Evolutionary conservation across 495 filamentous ascomycete species (phyloP).

Genomic region (Aspergillus sclerotioniger): DNA sequence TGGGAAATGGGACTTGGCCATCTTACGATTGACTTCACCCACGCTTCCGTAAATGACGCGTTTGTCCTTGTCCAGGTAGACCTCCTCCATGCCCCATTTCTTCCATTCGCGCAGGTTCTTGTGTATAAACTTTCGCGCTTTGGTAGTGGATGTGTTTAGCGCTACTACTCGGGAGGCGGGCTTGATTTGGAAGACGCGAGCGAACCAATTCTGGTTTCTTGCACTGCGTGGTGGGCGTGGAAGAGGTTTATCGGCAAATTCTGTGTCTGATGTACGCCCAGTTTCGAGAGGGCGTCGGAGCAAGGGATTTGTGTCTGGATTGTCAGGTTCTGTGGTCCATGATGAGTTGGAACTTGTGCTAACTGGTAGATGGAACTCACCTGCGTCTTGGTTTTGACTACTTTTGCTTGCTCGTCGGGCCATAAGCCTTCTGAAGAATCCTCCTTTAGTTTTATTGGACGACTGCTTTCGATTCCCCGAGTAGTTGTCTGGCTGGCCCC

Average conservation of each 20-base stretch:
- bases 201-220: constrained; percentile 69
- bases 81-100: constrained; percentile 70
- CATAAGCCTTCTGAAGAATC: constrained; percentile 35
- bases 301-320: constrained; percentile 9
- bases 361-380: constrained; percentile 22
- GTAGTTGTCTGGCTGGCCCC: constrained; percentile 9
- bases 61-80: constrained; percentile 69
- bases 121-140: constrained; percentile 71
- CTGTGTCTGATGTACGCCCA: constrained; percentile 20
- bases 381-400: constrained; percentile 8
- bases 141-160: constrained; percentile 64
- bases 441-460: constrained; percentile 8
- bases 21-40: constrained; percentile 73
- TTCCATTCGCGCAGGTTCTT: constrained; percentile 75
- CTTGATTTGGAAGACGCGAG: constrained; percentile 84
- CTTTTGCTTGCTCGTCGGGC: constrained; percentile 30
- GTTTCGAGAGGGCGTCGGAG: constrained; percentile 19
- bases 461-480: constrained; percentile 8
- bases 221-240: constrained; percentile 2
- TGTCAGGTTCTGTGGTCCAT: constrained; percentile 7
- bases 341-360: constrained; percentile 1
- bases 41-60: constrained; percentile 75
- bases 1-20: constrained; percentile 2
- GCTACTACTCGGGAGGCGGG: constrained; percentile 72
- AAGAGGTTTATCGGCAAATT: constrained; percentile 19